A percentile compares a stretch with the other conserved stretches of the same genome.
phyloP scores from a whole-genome alignment of 2,329 filamentous ascomycete species.

The Chaetomiaceae sp. region DNA sequence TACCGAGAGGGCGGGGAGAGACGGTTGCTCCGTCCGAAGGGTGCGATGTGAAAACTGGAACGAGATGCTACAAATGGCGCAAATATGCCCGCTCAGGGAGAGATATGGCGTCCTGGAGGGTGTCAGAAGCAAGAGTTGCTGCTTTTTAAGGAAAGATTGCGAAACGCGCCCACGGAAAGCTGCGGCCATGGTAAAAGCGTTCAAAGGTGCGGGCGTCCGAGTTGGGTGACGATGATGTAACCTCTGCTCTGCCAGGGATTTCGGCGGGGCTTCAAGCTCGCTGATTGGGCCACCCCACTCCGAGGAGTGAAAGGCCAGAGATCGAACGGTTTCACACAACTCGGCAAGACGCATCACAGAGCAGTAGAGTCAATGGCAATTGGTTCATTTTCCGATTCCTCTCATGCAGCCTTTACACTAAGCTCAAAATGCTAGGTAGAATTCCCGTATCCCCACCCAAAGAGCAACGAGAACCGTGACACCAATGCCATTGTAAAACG shows the following conservation, averaged over 20 bases:
- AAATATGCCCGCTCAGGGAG: neutral
- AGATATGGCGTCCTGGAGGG: too few species aligned
- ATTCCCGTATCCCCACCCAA: conserved; percentile 26
- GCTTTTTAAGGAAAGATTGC: neutral
- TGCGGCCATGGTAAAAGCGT: conserved; percentile 9
- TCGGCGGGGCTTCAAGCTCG: conserved; percentile 11
- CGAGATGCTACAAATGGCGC: neutral
- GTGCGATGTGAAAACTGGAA: too few species aligned
- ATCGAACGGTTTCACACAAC: too few species aligned
- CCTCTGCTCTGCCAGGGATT: neutral
- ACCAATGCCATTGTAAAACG: conserved; percentile 52
- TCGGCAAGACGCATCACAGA: neutral
- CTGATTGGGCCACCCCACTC: conserved; percentile 5
- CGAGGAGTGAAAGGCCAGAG: too few species aligned
- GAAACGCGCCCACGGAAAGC: neutral
- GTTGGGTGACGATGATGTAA: conserved; percentile 22
- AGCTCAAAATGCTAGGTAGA: conserved; percentile 29
- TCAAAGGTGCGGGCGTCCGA: neutral
- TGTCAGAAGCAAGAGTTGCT: neutral
- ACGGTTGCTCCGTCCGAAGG: too few species aligned
- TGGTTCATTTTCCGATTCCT: conserved; percentile 31
- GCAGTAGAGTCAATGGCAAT: conserved; percentile 23
- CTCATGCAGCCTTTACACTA: conserved; percentile 27
- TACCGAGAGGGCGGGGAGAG: too few species aligned
- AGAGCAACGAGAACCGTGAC: conserved; percentile 40